Base-by-base conservation (phyloP, 2,329 filamentous ascomycete species). In the Microdochium nivale region DNA sequence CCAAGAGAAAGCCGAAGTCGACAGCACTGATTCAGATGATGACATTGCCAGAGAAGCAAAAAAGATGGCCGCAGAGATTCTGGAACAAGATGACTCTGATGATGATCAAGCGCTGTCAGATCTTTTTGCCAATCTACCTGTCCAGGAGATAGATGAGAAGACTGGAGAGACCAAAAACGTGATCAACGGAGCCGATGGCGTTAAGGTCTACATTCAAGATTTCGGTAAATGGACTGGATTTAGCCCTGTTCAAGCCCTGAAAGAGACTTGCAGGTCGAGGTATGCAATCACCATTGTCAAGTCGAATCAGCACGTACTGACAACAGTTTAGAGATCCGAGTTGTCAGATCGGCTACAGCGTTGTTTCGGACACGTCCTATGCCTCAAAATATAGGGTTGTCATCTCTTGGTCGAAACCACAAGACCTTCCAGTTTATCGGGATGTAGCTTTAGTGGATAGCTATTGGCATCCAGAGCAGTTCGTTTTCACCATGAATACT, bases 211-310 rank as follows among this genome's bases (percentile, higher is more conserved):
- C 1, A 78, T 95, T 48, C 78, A 88, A 44, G 87, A 96, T 60
- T 96, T 97, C 74, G 90, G 89, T 1, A 90, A 89, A 65, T 84
- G 83, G 74, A 80, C 80, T 14, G 91, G 92, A 8, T 69, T 95
- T 27, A 87, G 74, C 59, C 91, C 92, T 16, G 80, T 83, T 55
- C 79, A 87, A 57, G 77, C 88, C 25, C 70, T 97, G 13, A 90
- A 96, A 65, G 91, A 96, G 66, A 81, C 88, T n/a, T 95, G 91
- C 65, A 85, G 87, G 59, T 81, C 90, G 56, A 86, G 86, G 86
- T 87, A 67, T 58, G 66, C 61, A 33, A 62, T 57, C 54, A 54
- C n/a, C 30, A 16, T 25, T 47, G 25, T 33, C 25, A 3, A 24
- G 32, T 23, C 50, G 13, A 24, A 10, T 13, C 9, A 30, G 9